These are phyloP conservation scores for Pueraria montana DNA, from an alignment of 306 rosid genomes.

Conservation along the genomic window DNA sequence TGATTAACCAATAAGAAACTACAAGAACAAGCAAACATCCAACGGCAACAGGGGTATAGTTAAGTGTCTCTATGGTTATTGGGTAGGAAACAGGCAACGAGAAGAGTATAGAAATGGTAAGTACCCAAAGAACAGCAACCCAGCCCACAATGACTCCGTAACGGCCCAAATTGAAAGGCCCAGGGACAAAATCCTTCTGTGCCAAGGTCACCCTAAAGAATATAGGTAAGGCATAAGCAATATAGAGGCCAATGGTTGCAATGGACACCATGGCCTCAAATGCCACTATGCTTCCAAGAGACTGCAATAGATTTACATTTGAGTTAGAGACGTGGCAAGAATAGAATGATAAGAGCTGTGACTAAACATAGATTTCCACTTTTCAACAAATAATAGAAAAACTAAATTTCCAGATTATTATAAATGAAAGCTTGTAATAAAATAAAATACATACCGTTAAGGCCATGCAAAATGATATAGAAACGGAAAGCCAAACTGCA, in stretches of 20 bases:
- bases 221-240: constrained; percentile 93
- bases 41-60: constrained; percentile 74
- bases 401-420: no score
- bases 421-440: no score
- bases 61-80: constrained; percentile 72
- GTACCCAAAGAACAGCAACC: constrained; percentile 92
- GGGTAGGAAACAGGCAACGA: constrained; percentile 92
- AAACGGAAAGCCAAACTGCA: constrained; percentile 93
- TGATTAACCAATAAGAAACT: no score
- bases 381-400: no score
- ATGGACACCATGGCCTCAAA: constrained; percentile 96
- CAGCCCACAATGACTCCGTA: constrained; percentile 78
- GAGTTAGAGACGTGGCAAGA: constrained; percentile 11
- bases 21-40: no score
- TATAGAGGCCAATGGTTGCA: constrained; percentile 90
- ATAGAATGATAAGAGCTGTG: neutral
- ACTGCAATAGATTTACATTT: constrained; percentile 61
- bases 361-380: neutral
- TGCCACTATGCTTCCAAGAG: constrained; percentile 97
- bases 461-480: constrained; percentile 90
- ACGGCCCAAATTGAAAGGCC: constrained; percentile 89
- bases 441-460: constrained; percentile 68
- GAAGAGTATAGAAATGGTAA: constrained; percentile 78
- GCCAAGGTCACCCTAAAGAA: constrained; percentile 93
- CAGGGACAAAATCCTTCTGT: constrained; percentile 64